Evolutionary conservation across 208 protist species (phyloP).

Genomic region (Herpetomonas muscarum): DNA sequence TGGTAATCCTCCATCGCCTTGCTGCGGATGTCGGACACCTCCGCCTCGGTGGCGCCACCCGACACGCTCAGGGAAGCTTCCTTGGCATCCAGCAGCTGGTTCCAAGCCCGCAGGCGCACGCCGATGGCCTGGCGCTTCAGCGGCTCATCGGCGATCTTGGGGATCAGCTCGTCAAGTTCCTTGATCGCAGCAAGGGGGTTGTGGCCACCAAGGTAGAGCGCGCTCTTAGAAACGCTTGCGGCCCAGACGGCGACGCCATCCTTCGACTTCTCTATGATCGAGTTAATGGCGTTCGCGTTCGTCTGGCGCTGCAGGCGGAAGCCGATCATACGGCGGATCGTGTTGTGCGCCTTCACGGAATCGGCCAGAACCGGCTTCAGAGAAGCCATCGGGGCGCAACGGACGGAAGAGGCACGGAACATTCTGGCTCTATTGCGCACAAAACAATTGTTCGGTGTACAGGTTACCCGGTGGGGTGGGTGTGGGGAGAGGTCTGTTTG

Average conservation of each 20-base stretch:
- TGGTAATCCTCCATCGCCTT: slow-evolving; percentile 58
- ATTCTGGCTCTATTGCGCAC: slow-evolving; percentile 15
- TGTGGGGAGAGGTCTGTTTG: no score
- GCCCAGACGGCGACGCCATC: slow-evolving; percentile 61
- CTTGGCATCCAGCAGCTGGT: slow-evolving; percentile 70
- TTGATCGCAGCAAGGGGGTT: slow-evolving; percentile 48
- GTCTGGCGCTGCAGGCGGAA: slow-evolving; percentile 18
- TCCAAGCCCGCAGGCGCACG: slow-evolving; percentile 58
- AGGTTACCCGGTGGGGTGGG: no score
- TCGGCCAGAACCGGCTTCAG: slow-evolving; percentile 68
- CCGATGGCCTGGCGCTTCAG: slow-evolving; percentile 63
- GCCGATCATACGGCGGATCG: slow-evolving; percentile 62
- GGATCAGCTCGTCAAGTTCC: slow-evolving; percentile 55
- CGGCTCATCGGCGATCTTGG: slow-evolving; percentile 58
- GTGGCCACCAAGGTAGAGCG: slow-evolving; percentile 36
- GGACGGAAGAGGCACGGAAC: slow-evolving; percentile 39
- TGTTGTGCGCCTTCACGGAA: slow-evolving; percentile 47
- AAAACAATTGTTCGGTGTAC: no score
- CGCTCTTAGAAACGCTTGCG: slow-evolving; percentile 39
- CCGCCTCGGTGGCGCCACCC: slow-evolving; percentile 69
- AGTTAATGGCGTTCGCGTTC: slow-evolving; percentile 62
- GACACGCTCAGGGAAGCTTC: slow-evolving; percentile 69
- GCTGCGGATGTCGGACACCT: slow-evolving; percentile 63
- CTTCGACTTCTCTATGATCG: slow-evolving; percentile 66
- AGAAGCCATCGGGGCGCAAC: slow-evolving; percentile 44